phyloP scores from a whole-genome alignment of 768 basidiomycete species.

The Lentinula edodes region DNA sequence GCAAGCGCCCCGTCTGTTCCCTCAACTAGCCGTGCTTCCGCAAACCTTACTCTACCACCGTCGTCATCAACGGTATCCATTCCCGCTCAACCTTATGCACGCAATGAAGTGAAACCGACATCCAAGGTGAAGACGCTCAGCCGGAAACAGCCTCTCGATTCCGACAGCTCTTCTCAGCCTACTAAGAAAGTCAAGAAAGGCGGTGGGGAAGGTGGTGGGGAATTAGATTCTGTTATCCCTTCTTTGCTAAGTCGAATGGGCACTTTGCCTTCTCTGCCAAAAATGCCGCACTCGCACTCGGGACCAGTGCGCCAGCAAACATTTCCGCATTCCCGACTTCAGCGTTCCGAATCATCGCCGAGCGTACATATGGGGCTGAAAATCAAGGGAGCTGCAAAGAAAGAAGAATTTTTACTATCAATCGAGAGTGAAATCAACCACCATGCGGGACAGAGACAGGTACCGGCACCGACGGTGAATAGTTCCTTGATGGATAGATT shows the following conservation, averaged over 20 bases:
- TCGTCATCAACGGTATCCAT: neutral
- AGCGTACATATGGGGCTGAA: neutral
- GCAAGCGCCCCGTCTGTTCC: neutral
- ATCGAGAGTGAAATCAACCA: neutral
- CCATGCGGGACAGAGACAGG: neutral
- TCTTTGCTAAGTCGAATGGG: conserved; percentile 42
- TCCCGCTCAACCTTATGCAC: neutral
- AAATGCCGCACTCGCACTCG: neutral
- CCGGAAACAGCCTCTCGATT: neutral
- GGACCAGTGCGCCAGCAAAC: conserved; percentile 3
- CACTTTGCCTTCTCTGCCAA: neutral
- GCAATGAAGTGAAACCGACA: neutral
- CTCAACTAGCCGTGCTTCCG: neutral
- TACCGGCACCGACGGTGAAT: neutral
- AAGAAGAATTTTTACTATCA: neutral
- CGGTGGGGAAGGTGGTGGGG: conserved; percentile 10
- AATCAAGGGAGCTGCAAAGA: conserved; percentile 4
- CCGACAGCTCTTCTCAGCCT: neutral
- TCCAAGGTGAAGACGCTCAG: neutral
- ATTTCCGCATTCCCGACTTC: neutral
- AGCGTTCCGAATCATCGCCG: neutral
- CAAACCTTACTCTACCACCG: neutral
- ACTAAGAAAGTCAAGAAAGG: conserved; percentile 18
- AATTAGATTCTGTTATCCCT: conserved; percentile 19
- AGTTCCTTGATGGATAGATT: conserved; percentile 32